Conservation (phyloP, 169 alveolate species). For the Eimeria praecox region DNA sequence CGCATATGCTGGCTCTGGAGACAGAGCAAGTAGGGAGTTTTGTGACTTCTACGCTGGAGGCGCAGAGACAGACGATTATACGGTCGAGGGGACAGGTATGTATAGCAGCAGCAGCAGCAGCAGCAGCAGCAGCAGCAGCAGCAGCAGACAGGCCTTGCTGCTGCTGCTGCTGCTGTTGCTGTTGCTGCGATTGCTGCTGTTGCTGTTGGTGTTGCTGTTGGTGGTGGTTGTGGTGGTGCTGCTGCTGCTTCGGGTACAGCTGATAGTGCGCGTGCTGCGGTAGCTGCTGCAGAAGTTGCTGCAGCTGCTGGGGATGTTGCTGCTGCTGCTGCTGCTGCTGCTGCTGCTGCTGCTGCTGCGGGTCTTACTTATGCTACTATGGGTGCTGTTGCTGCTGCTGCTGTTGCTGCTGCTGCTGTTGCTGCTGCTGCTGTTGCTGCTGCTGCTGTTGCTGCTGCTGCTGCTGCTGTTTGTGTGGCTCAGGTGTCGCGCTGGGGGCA, state of each 20-base stretch:
- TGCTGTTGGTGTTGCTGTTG: not conserved
- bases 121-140: not conserved
- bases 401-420: not conserved
- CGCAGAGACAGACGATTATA: conserved; percentile 19
- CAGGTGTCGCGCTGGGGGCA: conserved; percentile 9
- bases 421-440: not conserved
- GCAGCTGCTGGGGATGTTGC: not conserved
- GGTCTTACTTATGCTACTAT: not conserved
- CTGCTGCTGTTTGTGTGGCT: not conserved
- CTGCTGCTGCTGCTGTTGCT: not conserved
- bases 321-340: not conserved
- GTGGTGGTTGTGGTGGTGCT: not conserved
- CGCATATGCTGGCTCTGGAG: conserved; percentile 14
- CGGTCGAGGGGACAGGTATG: not conserved
- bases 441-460: conserved; percentile 5
- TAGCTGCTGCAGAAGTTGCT: not conserved
- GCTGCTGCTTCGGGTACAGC: not conserved
- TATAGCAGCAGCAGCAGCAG: not conserved
- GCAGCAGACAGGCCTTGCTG: no score
- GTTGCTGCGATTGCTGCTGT: no score
- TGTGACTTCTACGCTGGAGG: conserved; percentile 12
- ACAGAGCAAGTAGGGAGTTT: not conserved
- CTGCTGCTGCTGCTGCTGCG: not conserved
- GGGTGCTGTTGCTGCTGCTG: not conserved
- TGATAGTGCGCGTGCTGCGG: not conserved